A percentile compares a stretch with the other conserved stretches of the same genome.
These are phyloP conservation scores for Halophytophthora polymorphica DNA, from an alignment of 352 stramenopile genomes.

Conservation along the genomic window DNA sequence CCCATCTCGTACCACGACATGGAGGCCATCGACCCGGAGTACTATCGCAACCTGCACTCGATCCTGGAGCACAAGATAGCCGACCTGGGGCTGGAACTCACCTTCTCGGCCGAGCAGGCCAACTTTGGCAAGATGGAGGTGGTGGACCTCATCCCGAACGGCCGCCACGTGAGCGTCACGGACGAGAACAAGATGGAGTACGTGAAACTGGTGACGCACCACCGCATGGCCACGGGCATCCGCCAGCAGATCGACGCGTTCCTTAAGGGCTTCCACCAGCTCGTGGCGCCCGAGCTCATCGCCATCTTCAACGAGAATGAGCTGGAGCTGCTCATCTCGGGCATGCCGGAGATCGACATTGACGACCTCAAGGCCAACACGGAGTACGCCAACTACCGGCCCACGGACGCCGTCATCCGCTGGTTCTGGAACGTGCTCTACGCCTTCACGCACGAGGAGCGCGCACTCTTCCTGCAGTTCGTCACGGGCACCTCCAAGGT, in stretches of 20 bases:
- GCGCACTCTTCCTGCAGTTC: slow-evolving; percentile 92
- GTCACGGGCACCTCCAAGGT: slow-evolving; percentile 92
- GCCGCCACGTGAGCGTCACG: slow-evolving; percentile 82
- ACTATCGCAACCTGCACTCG: slow-evolving; percentile 92
- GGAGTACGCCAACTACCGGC: slow-evolving; percentile 92
- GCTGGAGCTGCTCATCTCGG: slow-evolving; percentile 91
- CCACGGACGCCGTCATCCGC: slow-evolving; percentile 86
- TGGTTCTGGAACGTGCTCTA: slow-evolving; percentile 95
- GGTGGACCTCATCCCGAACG: slow-evolving; percentile 89
- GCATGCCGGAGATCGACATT: slow-evolving; percentile 93
- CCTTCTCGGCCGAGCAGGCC: slow-evolving; percentile 90
- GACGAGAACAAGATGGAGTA: slow-evolving; percentile 95
- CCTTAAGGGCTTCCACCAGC: slow-evolving; percentile 88
- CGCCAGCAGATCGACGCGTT: slow-evolving; percentile 92
- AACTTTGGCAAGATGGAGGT: slow-evolving; percentile 89
- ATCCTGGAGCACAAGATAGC: slow-evolving; percentile 86
- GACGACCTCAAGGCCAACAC: slow-evolving; percentile 92
- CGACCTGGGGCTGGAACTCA: slow-evolving; percentile 88
- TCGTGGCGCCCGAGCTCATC: slow-evolving; percentile 89
- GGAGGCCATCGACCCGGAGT: slow-evolving; percentile 98
- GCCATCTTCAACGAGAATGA: slow-evolving; percentile 94
- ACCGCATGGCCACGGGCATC: slow-evolving; percentile 99
- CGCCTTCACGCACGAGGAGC: slow-evolving; percentile 89
- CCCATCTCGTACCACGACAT: slow-evolving; percentile 98
- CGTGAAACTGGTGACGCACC: slow-evolving; percentile 94